Base-by-base conservation (phyloP, 2,329 filamentous ascomycete genomes). In the Clonostachys rosea region DNA sequence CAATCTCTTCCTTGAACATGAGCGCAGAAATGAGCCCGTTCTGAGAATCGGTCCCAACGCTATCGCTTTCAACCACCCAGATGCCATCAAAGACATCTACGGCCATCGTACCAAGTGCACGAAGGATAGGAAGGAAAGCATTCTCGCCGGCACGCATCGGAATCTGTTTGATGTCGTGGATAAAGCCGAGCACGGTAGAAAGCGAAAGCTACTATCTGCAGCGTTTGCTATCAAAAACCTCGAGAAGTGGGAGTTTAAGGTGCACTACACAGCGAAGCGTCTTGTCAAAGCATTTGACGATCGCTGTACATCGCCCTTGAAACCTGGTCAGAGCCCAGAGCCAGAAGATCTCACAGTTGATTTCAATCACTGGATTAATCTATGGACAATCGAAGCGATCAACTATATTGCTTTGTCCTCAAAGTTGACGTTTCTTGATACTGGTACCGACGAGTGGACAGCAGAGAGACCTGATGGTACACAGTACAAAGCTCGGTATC, bases 11-110 rank as follows among this genome's bases (percentile, higher is more conserved):
- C 17, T 24, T 16, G 42, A 18, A 13, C 42, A 43, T n/a, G 30
- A 24, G 17, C 24, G 13, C 14, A n/a, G 36, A 8, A 18, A 18
- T 12, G 17, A 20, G 17, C 17, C 42, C 11, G 16, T 43, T 30
- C 14, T 43, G 3, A 18, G 42, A 10, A 33, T 65, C 5, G 71
- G 70, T 1, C 71, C 71, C 6, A 74, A 73, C 42, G 56, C 60
- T 5, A 56, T 75, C 2, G 73, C 71, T 0, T 74, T 67, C 50
- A 60, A 62, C 6, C 62, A 66, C 42, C 52, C 64, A 11, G 54
- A 58, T 16, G 71, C 70, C 18, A 72, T 74, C 53, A 74, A 74
- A 52, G 70, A 74, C 34, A 75, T 75, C 42, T 75, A 75, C 47
- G 72, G 71, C 5, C 42, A 40, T 37, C 34, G 33, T 6, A 44